Percentiles rank a stretch among this genome's conserved stretches.
phyloP scores from a whole-genome alignment of 306 rosid species.

The Castanospermum australe region DNA sequence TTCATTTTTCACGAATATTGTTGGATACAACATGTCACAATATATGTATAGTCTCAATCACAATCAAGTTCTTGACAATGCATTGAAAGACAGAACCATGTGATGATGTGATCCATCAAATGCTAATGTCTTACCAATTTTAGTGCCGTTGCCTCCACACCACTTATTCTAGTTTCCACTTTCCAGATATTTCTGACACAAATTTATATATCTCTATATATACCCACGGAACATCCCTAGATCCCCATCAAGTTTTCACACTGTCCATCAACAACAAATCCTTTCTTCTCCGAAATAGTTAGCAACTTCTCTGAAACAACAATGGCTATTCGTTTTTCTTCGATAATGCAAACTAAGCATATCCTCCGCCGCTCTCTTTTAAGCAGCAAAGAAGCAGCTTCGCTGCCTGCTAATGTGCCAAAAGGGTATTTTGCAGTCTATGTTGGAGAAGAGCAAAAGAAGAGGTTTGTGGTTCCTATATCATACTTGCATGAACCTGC shows the following conservation, averaged over 20 bases:
- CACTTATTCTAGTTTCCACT: not conserved
- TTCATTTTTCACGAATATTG: not conserved
- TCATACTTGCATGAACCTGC: conserved; percentile 35
- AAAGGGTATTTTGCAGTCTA: conserved; percentile 34
- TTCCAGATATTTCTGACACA: not conserved
- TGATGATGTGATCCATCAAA: not conserved
- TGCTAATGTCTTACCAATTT: not conserved
- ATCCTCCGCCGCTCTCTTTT: conserved; percentile 3
- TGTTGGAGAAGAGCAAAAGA: conserved; percentile 40
- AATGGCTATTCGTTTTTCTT: conserved; percentile 13
- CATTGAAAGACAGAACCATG: conserved; percentile 26
- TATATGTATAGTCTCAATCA: conserved; percentile 1
- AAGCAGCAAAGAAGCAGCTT: not conserved
- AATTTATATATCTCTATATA: not conserved
- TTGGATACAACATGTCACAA: not conserved
- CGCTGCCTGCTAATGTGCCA: conserved; percentile 2
- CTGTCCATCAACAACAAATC: not conserved
- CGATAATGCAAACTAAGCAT: not conserved
- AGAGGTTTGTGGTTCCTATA: conserved; percentile 37
- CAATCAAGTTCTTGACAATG: not conserved
- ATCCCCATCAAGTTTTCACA: conserved; percentile 1
- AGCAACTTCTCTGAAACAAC: not conserved
- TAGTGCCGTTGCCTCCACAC: not conserved
- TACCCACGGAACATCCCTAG: not conserved
- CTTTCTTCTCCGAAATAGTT: not conserved